phyloP scores from a whole-genome alignment of 257 asterid species.

The Striga asiatica region DNA sequence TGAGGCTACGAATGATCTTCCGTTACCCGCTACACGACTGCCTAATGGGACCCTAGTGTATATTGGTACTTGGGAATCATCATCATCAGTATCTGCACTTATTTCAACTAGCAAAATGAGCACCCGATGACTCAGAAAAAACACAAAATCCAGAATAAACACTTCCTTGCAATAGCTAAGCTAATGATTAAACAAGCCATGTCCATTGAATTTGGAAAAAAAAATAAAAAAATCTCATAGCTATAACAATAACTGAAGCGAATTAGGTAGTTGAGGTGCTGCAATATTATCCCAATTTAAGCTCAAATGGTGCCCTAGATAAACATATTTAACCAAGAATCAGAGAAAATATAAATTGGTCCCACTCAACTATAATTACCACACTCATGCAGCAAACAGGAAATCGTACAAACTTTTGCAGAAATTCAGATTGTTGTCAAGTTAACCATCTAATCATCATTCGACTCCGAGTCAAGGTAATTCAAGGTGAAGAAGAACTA shows the following conservation, averaged over 20 bases:
- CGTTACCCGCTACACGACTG: slow-evolving; percentile 33
- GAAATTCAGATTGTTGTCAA: neutral
- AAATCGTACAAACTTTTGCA: neutral
- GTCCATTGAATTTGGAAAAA: neutral
- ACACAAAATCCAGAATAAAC: neutral
- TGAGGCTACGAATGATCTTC: slow-evolving; percentile 38
- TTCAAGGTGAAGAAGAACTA: neutral
- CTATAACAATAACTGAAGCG: neutral
- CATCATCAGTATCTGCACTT: slow-evolving; percentile 47
- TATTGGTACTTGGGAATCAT: slow-evolving; percentile 35
- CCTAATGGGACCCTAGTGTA: slow-evolving; percentile 35
- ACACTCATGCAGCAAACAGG: slow-evolving; percentile 6
- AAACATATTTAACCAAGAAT: no score
- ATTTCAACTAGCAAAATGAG: slow-evolving; percentile 11
- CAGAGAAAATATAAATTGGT: neutral
- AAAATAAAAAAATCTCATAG: neutral
- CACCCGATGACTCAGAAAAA: neutral
- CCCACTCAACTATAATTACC: no score
- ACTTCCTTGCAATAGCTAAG: neutral
- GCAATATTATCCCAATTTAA: neutral
- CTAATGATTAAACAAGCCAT: neutral
- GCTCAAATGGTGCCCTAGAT: neutral
- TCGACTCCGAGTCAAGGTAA: neutral
- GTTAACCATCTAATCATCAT: neutral
- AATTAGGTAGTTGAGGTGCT: neutral